A percentile compares a stretch with the other conserved stretches of the same genome.
These are phyloP conservation scores for Termitomyces sp. DNA, from an alignment of 768 basidiomycete species.

Conservation along the genomic window DNA sequence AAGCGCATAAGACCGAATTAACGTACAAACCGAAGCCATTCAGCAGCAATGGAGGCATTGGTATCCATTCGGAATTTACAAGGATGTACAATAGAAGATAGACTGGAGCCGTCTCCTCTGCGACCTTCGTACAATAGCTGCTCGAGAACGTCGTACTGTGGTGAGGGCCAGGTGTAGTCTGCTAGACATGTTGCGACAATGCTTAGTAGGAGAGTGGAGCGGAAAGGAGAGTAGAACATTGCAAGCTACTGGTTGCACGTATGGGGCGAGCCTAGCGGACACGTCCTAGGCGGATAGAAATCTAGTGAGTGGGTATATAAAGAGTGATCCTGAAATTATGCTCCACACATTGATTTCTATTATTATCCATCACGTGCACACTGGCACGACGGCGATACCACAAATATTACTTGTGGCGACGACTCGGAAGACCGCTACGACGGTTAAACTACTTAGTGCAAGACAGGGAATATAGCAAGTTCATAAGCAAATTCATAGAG, in stretches of 20 bases:
- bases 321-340: not conserved
- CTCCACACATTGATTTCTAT: not conserved
- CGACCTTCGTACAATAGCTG: constrained; percentile 32
- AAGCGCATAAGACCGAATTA: not conserved
- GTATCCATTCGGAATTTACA: constrained; percentile 24
- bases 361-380: not conserved
- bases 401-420: no score
- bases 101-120: constrained; percentile 28
- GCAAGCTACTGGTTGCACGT: constrained; percentile 5
- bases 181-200: constrained; percentile 17
- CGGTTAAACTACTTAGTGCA: no score
- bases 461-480: no score
- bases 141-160: constrained; percentile 33
- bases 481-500: no score
- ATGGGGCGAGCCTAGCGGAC: not conserved
- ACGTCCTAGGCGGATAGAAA: not conserved
- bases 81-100: constrained; percentile 25
- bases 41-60: constrained; percentile 31
- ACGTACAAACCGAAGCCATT: constrained; percentile 38
- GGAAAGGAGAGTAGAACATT: constrained; percentile 20
- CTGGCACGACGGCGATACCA: not conserved
- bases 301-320: not conserved
- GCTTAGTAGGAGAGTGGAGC: constrained; percentile 11
- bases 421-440: not conserved
- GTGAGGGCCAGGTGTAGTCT: constrained; percentile 30